phyloP scores from a whole-genome alignment of 116 monocot genomes.

The Iris pallida region DNA sequence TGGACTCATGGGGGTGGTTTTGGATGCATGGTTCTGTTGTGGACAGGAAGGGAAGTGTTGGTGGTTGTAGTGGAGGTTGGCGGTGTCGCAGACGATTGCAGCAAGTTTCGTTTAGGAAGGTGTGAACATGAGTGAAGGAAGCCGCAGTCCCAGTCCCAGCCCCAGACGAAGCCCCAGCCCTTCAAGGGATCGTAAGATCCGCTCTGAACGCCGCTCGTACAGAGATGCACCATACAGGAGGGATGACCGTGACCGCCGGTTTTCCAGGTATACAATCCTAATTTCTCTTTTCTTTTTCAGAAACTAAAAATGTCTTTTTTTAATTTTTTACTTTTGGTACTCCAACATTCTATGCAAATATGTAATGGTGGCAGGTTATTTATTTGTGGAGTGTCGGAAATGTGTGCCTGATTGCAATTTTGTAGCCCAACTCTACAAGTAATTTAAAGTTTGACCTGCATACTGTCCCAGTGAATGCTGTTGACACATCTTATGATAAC shows the following conservation, averaged over 20 bases:
- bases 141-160: slow-evolving; percentile 40
- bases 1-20: slow-evolving; percentile 69
- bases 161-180: slow-evolving; percentile 2
- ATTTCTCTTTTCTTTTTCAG: neutral
- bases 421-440: too few relatives aligned
- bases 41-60: slow-evolving; percentile 60
- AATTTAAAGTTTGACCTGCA: too few relatives aligned
- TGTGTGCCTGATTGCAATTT: too few relatives aligned
- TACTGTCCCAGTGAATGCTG: too few relatives aligned
- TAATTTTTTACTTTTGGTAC: too few relatives aligned
- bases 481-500: too few relatives aligned
- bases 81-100: slow-evolving; percentile 13
- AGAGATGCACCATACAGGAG: slow-evolving; percentile 89
- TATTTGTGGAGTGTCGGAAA: too few relatives aligned
- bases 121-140: slow-evolving; percentile 69
- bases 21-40: slow-evolving; percentile 57
- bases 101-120: slow-evolving; percentile 27
- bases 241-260: slow-evolving; percentile 44
- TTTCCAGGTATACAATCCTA: slow-evolving; percentile 41
- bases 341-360: too few relatives aligned
- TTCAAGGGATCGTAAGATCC: slow-evolving; percentile 77
- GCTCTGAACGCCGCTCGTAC: slow-evolving; percentile 63
- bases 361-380: too few relatives aligned
- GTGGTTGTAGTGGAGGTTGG: slow-evolving; percentile 38
- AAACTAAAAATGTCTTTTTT: too few relatives aligned